A percentile compares a stretch with the other conserved stretches of the same genome.
These are phyloP conservation scores for Dichotomopilus funicola DNA, from an alignment of 2,329 filamentous ascomycete species.

Conservation along the genomic window DNA sequence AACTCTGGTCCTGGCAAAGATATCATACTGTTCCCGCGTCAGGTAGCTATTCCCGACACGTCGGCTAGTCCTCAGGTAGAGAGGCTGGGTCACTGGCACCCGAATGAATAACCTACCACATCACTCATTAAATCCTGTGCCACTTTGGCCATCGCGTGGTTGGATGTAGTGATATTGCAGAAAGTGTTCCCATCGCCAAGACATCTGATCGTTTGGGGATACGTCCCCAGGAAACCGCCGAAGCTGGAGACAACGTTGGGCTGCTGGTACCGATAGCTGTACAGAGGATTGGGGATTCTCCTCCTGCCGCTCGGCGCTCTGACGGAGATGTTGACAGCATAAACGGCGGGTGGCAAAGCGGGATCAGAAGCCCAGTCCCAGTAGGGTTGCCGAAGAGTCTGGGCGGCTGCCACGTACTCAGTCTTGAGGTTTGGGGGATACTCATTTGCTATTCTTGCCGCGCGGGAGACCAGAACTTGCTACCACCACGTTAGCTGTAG, in stretches of 20 bases:
- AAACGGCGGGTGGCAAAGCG: constrained; percentile 37
- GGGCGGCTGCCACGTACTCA: constrained; percentile 40
- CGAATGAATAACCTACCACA: constrained; percentile 18
- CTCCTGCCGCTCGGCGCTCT: constrained; percentile 16
- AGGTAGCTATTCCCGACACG: not conserved
- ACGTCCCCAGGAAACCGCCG: constrained; percentile 26
- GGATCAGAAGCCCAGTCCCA: constrained; percentile 44
- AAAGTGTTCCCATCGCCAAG: constrained; percentile 24
- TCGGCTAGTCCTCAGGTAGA: not conserved
- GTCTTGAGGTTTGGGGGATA: constrained; percentile 34
- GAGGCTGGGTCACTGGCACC: not conserved
- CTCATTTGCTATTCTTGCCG: constrained; percentile 38
- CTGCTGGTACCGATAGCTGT: constrained; percentile 43
- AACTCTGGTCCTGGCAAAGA: constrained; percentile 31
- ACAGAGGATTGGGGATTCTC: constrained; percentile 43
- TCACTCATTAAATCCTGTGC: constrained; percentile 18
- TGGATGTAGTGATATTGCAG: constrained; percentile 30
- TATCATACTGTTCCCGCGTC: constrained; percentile 33
- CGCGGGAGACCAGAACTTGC: constrained; percentile 46
- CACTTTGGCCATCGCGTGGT: constrained; percentile 12
- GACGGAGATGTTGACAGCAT: constrained; percentile 22
- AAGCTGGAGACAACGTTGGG: constrained; percentile 23
- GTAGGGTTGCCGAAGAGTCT: constrained; percentile 33
- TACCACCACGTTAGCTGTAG: constrained; percentile 22
- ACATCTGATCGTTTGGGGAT: constrained; percentile 37